Percentiles rank a stretch among this genome's conserved stretches.
These are phyloP conservation scores for Exophiala sp. DNA, from an alignment of 2,329 filamentous ascomycete genomes.

Conservation along the genomic window DNA sequence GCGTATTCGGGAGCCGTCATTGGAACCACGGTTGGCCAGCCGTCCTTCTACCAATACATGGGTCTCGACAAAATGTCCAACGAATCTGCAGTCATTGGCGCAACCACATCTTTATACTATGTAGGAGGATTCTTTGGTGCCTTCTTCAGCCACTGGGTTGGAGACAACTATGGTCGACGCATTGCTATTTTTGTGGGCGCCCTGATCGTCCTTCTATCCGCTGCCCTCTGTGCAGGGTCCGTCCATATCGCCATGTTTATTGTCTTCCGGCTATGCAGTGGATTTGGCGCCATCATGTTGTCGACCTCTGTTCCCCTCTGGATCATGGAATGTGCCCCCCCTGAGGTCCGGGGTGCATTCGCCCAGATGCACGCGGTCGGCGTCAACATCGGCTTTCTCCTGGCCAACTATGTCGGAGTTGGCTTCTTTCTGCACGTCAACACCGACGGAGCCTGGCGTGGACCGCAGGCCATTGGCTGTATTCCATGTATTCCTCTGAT, in stretches of 20 bases:
- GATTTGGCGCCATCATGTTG: slow-evolving; percentile 33
- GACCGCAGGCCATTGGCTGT: too few species aligned
- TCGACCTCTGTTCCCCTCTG: background rate
- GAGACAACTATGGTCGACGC: too few species aligned
- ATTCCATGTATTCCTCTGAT: too few species aligned
- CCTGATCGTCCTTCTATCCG: slow-evolving; percentile 32
- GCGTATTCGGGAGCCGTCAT: slow-evolving; percentile 11
- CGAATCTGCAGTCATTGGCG: too few species aligned
- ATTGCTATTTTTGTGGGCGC: slow-evolving; percentile 1
- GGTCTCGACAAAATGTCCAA: background rate
- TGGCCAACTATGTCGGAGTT: too few species aligned
- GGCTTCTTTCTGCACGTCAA: too few species aligned
- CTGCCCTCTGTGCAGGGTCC: slow-evolving; percentile 35
- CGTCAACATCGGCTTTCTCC: slow-evolving; percentile 2
- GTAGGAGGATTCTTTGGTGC: too few species aligned
- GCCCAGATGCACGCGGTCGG: background rate
- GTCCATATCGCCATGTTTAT: slow-evolving; percentile 7
- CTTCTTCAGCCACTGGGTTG: background rate
- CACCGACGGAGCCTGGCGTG: too few species aligned
- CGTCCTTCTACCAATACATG: slow-evolving; percentile 38
- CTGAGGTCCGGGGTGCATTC: slow-evolving; percentile 2
- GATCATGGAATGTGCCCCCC: slow-evolving; percentile 2
- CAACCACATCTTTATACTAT: too few species aligned
- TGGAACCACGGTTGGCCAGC: slow-evolving; percentile 33
- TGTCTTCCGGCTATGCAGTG: slow-evolving; percentile 31